Base-by-base conservation (phyloP, 2,329 filamentous ascomycete species). In the Leptoxyphium fumago region DNA sequence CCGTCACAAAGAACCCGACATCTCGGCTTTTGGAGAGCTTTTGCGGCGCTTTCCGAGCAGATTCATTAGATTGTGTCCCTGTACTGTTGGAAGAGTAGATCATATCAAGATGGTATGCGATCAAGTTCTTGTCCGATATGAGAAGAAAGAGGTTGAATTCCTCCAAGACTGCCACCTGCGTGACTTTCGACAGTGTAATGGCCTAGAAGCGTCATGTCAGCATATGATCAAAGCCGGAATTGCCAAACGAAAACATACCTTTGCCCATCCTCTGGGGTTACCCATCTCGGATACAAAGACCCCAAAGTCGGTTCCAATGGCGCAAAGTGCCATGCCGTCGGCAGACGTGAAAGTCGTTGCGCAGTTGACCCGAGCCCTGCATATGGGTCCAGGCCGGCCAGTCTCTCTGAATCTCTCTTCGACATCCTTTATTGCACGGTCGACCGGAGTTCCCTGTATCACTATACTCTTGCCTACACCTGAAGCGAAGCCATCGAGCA, bases 1-100 rank as follows among this genome's bases (percentile, higher is more conserved):
- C 91, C 1, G 87, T 91, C 13, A 87, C 85, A 61, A 98, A 98
- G 71, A 96, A 98, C 11, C 88, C 84, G 15, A 98, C 88, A 58
- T 98, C 91, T 59, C 91, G 84, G 50, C 82, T 83, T 26, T 81
- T 80, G 2, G 80, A 84, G 29, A 98, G 73, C 55, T 89, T 86
- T 60, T 96, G 89, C 0, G 91, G 91, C n/a, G 91, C 86, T 49
- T 84, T 78, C 21, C 85, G 78, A 2, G 80, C 72, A 38, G 79
- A 89, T 59, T 94, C 85, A 7, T 78, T 71, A 10, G 47, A 48
- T n/a, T 50, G 43, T 8, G 53, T 44, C 10, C 53, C 45, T 5
- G 50, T 53, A 8, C 78, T 72, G 46, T 64, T 68, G 14, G 68
- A 61, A 6, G 73, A 70, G 50, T 74, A 78, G 2, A 98, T 75